Base-by-base conservation (phyloP, 2,329 filamentous ascomycete species). In the Aphanocladium album region DNA sequence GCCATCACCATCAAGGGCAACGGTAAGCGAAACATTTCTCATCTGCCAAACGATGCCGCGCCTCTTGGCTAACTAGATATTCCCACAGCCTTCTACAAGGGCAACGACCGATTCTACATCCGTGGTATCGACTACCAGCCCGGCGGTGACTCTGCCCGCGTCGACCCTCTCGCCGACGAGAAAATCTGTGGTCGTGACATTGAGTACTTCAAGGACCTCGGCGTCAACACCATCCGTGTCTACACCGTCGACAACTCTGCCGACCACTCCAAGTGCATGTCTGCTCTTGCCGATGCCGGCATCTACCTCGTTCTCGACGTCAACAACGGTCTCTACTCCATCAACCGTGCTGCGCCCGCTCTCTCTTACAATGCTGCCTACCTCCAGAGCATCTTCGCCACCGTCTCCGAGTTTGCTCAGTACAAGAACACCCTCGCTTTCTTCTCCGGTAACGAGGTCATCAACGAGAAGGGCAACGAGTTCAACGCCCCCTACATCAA, bases 261-360 rank as follows among this genome's bases (percentile, higher is more conserved):
- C 67, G 77, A 88, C 74, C 93, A 97, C 77, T 87, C 93, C 69
- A 83, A 86, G 64, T 97, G 93, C 81, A 97, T 97, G 93, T 79
- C 82, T 63, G 81, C 83, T 50, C 82, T 96, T 63, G 87, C 86
- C 57, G 89, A 89, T 69, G 92, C 91, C 64, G 90, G 90, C 69
- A 96, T 96, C 80, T 96, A 96, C 80, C 84, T 96, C 57, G 90
- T 96, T 41, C 81, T 96, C 56, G 92, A 96, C 70, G 89, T 95
- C 80, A 96, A 96, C 85, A 93, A 80, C 83, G 90, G 91, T 66
- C 81, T 86, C 66, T 96, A 96, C 82, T 95, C 91, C 1, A 82
- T 96, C 78, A 93, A 95, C 82, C 89, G 92, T 59, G 81, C 79
- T 62, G 73, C 86, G 9, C 90, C 50, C 19, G 30, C 91, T 51